These are phyloP conservation scores for Mycena rebaudengoi DNA, from an alignment of 768 basidiomycete species.

Conservation along the genomic window DNA sequence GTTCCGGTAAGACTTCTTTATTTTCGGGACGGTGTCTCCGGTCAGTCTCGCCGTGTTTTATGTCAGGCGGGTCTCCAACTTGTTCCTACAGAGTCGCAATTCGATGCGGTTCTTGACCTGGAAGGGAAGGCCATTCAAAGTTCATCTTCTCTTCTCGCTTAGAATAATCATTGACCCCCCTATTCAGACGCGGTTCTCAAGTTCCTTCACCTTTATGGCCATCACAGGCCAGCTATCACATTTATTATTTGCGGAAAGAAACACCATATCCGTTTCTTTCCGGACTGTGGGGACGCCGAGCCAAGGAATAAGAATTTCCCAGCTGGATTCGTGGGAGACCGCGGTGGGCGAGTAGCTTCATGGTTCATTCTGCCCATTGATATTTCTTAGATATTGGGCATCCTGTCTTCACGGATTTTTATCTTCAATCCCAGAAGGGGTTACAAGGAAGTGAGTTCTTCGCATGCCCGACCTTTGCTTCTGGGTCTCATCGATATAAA, in stretches of 20 bases:
- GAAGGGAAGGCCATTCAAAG: constrained; percentile 32
- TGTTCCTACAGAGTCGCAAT: constrained; percentile 47
- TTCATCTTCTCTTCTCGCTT: constrained; percentile 28
- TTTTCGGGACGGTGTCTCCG: constrained; percentile 44
- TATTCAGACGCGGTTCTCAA: no score
- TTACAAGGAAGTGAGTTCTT: constrained; percentile 60
- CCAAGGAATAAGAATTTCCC: not conserved
- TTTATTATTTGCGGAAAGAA: not conserved
- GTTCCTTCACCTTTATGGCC: no score
- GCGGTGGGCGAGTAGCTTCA: not conserved
- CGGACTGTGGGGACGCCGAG: not conserved
- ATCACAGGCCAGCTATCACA: no score
- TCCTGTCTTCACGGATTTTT: constrained; percentile 68
- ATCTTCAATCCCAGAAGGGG: constrained; percentile 65
- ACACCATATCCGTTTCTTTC: not conserved
- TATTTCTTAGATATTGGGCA: constrained; percentile 32
- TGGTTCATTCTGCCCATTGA: not conserved
- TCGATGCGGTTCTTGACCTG: constrained; percentile 27
- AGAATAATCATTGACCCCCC: no score
- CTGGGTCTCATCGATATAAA: constrained; percentile 25
- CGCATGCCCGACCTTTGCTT: constrained; percentile 13
- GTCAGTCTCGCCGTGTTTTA: no score
- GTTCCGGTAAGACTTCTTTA: constrained; percentile 31
- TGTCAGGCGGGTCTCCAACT: no score
- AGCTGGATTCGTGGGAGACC: not conserved